phyloP scores from a whole-genome alignment of 441 rosid genomes.

The Populus hybrid region DNA sequence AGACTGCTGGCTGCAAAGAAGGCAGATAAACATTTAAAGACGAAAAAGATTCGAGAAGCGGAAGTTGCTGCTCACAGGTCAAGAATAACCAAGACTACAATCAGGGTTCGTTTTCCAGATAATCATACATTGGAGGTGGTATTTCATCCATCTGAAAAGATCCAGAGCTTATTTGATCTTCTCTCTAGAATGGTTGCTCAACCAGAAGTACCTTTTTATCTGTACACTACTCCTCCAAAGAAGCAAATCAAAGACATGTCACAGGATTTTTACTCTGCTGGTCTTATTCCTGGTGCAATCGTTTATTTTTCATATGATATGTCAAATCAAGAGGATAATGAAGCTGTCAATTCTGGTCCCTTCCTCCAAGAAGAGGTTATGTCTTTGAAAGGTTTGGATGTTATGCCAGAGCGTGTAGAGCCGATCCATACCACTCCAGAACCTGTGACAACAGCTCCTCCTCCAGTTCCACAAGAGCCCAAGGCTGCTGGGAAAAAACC shows the following conservation, averaged over 20 bases:
- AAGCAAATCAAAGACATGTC: conserved; percentile 68
- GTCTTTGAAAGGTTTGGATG: conserved; percentile 72
- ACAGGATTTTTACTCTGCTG: conserved; percentile 74
- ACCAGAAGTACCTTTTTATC: conserved; percentile 59
- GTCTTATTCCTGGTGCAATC: conserved; percentile 92
- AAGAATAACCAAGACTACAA: conserved; percentile 67
- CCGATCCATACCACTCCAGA: conserved; percentile 34
- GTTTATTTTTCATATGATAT: conserved; percentile 73
- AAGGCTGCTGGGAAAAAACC: conserved; percentile 61
- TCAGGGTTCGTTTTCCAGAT: conserved; percentile 91
- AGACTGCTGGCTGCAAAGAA: conserved; percentile 58
- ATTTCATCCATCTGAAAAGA: conserved; percentile 39
- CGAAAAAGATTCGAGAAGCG: conserved; percentile 77
- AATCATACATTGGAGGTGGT: conserved; percentile 32
- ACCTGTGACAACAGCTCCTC: conserved; percentile 33
- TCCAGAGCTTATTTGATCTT: conserved; percentile 74
- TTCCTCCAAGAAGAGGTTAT: conserved; percentile 70
- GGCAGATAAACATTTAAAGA: conserved; percentile 75
- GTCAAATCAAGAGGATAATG: conserved; percentile 49
- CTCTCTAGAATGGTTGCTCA: conserved; percentile 50
- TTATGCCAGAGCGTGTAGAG: conserved; percentile 37
- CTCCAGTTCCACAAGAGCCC: conserved; percentile 38
- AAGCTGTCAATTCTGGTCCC: conserved; percentile 37
- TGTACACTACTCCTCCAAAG: conserved; percentile 89
- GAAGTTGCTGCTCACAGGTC: conserved; percentile 80